Percentiles rank a stretch among this genome's conserved stretches.
Conservation (phyloP, 306 rosid species). For the Cicer arietinum region DNA sequence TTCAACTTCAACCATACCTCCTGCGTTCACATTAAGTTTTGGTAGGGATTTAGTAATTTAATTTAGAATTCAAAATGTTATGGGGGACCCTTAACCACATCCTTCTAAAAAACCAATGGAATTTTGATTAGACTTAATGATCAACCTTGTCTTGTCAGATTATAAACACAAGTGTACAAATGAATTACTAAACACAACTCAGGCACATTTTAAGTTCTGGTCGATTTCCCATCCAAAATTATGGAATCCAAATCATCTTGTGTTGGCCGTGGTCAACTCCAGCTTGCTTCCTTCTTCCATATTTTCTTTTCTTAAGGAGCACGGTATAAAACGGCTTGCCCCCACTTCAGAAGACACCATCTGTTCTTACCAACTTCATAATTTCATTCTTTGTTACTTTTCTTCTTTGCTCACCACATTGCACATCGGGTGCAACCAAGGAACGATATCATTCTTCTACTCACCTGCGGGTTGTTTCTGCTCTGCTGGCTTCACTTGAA, state of each 20-base stretch:
- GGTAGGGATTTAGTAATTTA: too few species aligned
- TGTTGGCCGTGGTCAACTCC: conserved; percentile 30
- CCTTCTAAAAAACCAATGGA: conserved; percentile 63
- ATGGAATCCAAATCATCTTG: conserved; percentile 54
- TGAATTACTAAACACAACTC: conserved; percentile 51
- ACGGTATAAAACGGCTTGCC: conserved; percentile 24
- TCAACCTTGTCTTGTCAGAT: conserved; percentile 73
- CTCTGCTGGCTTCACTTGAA: conserved; percentile 87
- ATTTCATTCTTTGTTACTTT: neutral
- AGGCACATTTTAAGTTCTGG: conserved; percentile 45
- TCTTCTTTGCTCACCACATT: conserved; percentile 13
- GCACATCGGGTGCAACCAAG: conserved; percentile 34
- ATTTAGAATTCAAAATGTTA: neutral
- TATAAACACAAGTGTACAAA: conserved; percentile 67
- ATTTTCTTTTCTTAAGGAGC: conserved; percentile 52
- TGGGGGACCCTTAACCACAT: conserved; percentile 38
- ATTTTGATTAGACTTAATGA: conserved; percentile 58
- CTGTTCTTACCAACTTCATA: conserved; percentile 43
- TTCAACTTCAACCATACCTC: conserved; percentile 16
- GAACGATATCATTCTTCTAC: conserved; percentile 57
- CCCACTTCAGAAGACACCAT: conserved; percentile 43
- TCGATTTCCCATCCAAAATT: conserved; percentile 60
- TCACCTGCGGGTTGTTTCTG: conserved; percentile 98
- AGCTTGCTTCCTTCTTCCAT: conserved; percentile 35
- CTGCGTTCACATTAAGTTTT: too few species aligned